A percentile compares a stretch with the other conserved stretches of the same genome.
These are phyloP conservation scores for Pythium chondricola DNA, from an alignment of 352 stramenopile genomes.

Conservation along the genomic window DNA sequence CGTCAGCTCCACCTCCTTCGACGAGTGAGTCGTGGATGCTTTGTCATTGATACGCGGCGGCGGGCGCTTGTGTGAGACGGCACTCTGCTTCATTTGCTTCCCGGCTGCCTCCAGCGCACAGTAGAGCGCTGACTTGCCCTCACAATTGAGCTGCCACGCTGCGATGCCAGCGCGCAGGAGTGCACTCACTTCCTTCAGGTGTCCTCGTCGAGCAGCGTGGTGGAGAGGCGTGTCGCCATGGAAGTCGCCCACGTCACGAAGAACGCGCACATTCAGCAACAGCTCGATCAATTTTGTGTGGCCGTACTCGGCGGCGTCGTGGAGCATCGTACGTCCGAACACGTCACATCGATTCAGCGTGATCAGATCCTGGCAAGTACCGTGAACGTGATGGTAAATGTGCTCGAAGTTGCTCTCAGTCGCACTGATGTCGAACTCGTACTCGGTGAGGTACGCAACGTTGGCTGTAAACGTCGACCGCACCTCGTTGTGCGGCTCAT, in stretches of 20 bases:
- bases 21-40: too few species aligned
- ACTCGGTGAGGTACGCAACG: conserved; percentile 42
- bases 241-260: conserved; percentile 32
- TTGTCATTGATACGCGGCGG: conserved; percentile 5
- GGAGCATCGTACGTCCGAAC: conserved; percentile 48
- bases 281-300: conserved; percentile 45
- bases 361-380: conserved; percentile 33
- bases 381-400: conserved; percentile 42
- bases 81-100: conserved; percentile 5
- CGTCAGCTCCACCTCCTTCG: conserved; percentile 13
- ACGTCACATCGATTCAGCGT: conserved; percentile 46
- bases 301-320: conserved; percentile 52
- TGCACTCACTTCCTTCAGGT: conserved; percentile 45
- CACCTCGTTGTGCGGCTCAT: neutral
- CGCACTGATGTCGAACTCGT: conserved; percentile 47
- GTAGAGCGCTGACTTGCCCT: conserved; percentile 49
- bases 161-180: conserved; percentile 37
- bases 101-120: conserved; percentile 42
- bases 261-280: conserved; percentile 35
- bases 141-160: conserved; percentile 34
- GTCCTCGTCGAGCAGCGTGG: conserved; percentile 35
- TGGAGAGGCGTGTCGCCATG: conserved; percentile 53
- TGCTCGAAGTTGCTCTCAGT: conserved; percentile 55
- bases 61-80: conserved; percentile 7
- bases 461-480: conserved; percentile 9